These are phyloP conservation scores for Podaxis pistillaris DNA, from an alignment of 768 basidiomycete species.

Conservation along the genomic window DNA sequence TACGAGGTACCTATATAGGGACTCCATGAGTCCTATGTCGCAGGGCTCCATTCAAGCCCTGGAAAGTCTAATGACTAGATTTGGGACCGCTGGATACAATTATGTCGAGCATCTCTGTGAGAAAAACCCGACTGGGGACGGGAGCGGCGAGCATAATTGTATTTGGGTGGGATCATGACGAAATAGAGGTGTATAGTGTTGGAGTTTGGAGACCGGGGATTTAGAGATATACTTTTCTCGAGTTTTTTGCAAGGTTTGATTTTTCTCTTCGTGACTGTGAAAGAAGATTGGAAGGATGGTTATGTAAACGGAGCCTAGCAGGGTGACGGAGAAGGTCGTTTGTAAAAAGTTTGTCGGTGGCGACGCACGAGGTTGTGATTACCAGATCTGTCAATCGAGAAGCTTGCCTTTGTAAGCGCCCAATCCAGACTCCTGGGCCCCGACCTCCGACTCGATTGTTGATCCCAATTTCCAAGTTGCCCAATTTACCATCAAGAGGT, in stretches of 20 bases:
- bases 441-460: background rate
- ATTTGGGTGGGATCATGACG: background rate
- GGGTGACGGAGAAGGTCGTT: background rate
- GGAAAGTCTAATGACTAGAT: background rate
- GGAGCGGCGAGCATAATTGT: background rate
- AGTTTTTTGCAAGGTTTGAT: background rate
- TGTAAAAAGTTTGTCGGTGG: background rate
- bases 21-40: background rate
- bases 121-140: background rate
- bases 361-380: slow-evolving; percentile 1
- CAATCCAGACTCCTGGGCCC: background rate
- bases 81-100: background rate
- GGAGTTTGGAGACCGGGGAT: background rate
- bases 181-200: background rate
- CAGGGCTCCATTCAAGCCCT: background rate
- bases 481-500: background rate
- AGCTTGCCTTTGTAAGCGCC: background rate
- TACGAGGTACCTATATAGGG: background rate
- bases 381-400: background rate
- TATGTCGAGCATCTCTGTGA: background rate
- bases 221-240: too few relatives aligned
- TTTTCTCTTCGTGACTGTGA: background rate
- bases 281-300: background rate
- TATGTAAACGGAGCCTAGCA: background rate
- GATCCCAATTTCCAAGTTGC: background rate